Conservation (phyloP, 2,329 filamentous ascomycete genomes). For the Penicillium sp. region DNA sequence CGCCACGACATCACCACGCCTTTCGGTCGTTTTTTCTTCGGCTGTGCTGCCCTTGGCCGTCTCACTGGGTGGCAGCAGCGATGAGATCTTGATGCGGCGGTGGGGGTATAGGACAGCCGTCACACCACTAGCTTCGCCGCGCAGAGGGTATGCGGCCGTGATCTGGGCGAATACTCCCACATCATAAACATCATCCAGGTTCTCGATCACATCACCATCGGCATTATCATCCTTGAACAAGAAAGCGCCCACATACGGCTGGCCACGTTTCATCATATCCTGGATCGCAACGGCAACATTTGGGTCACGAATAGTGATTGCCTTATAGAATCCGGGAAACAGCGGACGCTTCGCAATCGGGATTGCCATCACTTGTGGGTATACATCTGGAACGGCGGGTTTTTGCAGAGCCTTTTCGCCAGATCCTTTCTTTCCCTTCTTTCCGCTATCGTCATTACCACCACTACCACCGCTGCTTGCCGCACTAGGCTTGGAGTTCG, state of each 20-base stretch:
- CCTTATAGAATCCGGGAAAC: conserved; percentile 98
- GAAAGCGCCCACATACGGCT: conserved; percentile 96
- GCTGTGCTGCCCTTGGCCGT: conserved; percentile 30
- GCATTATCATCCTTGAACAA: conserved; percentile 94
- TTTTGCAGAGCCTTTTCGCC: conserved; percentile 78
- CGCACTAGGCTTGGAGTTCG: conserved; percentile 53
- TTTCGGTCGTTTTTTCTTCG: conserved; percentile 56
- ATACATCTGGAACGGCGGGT: conserved; percentile 86
- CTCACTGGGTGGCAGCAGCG: conserved; percentile 66
- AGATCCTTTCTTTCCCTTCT: conserved; percentile 66
- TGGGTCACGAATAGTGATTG: conserved; percentile 90
- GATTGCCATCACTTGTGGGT: conserved; percentile 96
- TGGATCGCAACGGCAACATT: conserved; percentile 89
- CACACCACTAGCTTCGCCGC: conserved; percentile 75
- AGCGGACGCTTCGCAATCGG: conserved; percentile 90
- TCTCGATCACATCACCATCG: conserved; percentile 91
- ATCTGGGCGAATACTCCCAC: conserved; percentile 97
- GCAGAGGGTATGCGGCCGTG: conserved; percentile 87
- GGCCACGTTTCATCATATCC: conserved; percentile 93
- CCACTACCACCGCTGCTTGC: conserved; percentile 49
- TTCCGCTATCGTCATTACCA: conserved; percentile 62
- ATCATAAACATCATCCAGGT: conserved; percentile 86
- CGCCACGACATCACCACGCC: conserved; percentile 90
- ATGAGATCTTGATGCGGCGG: conserved; percentile 85
- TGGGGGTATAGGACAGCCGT: conserved; percentile 96